Percentiles rank a stretch among this genome's conserved stretches.
These are phyloP conservation scores for Taphrina wiesneri DNA, from an alignment of 1,139 yeast species.

Conservation along the genomic window DNA sequence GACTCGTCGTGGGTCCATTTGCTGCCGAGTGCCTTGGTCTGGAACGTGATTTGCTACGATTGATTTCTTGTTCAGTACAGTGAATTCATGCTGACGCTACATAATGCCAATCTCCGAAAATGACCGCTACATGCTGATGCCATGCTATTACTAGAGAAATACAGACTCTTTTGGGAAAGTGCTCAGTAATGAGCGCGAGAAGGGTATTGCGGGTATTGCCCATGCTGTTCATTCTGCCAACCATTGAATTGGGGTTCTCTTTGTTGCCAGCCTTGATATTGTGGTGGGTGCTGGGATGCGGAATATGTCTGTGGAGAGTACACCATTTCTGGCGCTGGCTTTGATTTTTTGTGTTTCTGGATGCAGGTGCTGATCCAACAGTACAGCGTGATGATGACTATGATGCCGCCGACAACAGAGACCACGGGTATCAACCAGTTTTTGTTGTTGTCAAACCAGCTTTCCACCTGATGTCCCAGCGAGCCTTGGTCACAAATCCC, in stretches of 20 bases:
- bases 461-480: conserved; percentile 28
- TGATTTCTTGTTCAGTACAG: too few relatives aligned
- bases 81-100: not conserved
- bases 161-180: not conserved
- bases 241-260: not conserved
- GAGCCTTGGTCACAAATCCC: conserved; percentile 45
- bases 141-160: too few relatives aligned
- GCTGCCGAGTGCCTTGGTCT: not conserved
- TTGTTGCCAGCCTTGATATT: conserved; percentile 3
- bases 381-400: conserved; percentile 36
- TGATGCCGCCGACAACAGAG: conserved; percentile 42
- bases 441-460: conserved; percentile 42
- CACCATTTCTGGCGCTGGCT: conserved; percentile 26
- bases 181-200: conserved; percentile 3
- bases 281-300: conserved; percentile 2
- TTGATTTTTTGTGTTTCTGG: not conserved
- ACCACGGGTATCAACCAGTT: conserved; percentile 42
- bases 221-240: not conserved
- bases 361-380: conserved; percentile 12
- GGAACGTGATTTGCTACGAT: not conserved
- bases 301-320: conserved; percentile 16
- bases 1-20: too few relatives aligned
- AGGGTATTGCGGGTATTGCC: conserved; percentile 4
- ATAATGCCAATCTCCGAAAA: not conserved
- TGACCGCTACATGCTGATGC: not conserved